phyloP scores from a whole-genome alignment of 805 yeast genomes.

The Wickerhamiella parazyma region DNA sequence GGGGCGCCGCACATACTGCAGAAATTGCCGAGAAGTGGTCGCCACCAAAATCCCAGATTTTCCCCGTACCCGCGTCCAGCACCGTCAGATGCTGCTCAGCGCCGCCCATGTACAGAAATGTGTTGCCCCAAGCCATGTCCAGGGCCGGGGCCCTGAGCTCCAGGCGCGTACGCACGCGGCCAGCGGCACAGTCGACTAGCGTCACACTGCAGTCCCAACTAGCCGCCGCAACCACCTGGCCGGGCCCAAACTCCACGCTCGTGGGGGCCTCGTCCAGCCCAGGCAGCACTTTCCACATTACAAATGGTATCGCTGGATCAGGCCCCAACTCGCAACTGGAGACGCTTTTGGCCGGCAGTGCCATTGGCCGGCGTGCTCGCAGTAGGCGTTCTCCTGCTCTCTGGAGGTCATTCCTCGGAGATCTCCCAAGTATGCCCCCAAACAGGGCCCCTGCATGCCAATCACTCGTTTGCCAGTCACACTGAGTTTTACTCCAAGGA shows the following conservation, averaged over 20 bases:
- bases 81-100: constrained; percentile 9
- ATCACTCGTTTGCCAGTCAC: background rate
- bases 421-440: background rate
- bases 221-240: constrained; percentile 1
- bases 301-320: background rate
- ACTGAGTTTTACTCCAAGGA: constrained; percentile 26
- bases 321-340: too few relatives aligned
- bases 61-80: constrained; percentile 3
- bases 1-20: background rate
- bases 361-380: background rate
- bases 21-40: constrained; percentile 8
- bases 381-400: background rate
- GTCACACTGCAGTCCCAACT: constrained; percentile 9
- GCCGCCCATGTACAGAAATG: constrained; percentile 8
- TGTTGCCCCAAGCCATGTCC: constrained; percentile 3
- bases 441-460: background rate
- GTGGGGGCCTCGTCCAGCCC: constrained; percentile 5
- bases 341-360: too few relatives aligned
- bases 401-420: background rate
- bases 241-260: constrained; percentile 2
- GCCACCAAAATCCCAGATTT: constrained; percentile 9
- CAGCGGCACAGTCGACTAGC: background rate
- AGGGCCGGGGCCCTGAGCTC: constrained; percentile 9
- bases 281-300: constrained; percentile 8
- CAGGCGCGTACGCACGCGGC: background rate